Percentiles rank a stretch among this genome's conserved stretches.
Evolutionary conservation across 176 grass and related monocot species (phyloP).

Genomic region (Carex parvula): DNA sequence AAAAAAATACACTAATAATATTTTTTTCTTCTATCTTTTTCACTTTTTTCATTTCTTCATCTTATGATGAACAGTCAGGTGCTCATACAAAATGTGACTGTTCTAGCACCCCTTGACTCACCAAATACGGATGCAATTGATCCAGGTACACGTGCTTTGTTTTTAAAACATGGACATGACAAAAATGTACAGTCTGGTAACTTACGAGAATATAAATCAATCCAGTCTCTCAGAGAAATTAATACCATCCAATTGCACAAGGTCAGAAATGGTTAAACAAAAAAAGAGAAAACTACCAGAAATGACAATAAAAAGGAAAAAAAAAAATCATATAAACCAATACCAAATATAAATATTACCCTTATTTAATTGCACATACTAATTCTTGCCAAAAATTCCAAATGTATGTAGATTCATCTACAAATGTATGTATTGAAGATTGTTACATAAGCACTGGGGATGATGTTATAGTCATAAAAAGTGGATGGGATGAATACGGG

Average conservation of each 20-base stretch:
- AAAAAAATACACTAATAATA: slow-evolving; percentile 7
- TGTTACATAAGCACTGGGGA: slow-evolving; percentile 80
- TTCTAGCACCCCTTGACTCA: slow-evolving; percentile 75
- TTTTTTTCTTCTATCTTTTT: neutral
- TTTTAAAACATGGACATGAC: neutral
- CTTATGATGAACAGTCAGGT: slow-evolving; percentile 79
- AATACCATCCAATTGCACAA: neutral
- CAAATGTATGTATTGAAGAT: slow-evolving; percentile 82
- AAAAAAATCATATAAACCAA: neutral
- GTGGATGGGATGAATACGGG: slow-evolving; percentile 94
- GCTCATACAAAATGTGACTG: slow-evolving; percentile 72
- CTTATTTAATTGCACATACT: neutral
- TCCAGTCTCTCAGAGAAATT: neutral
- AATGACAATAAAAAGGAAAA: neutral
- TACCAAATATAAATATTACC: neutral
- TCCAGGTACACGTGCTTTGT: slow-evolving; percentile 54
- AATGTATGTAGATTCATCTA: slow-evolving; percentile 59
- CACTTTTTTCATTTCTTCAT: neutral
- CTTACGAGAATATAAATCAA: slow-evolving; percentile 20
- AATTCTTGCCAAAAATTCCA: neutral
- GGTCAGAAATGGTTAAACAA: neutral
- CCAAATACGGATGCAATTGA: slow-evolving; percentile 82
- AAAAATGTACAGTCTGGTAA: neutral
- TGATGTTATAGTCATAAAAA: slow-evolving; percentile 83
- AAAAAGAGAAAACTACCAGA: neutral